These are phyloP conservation scores for Arthroderma sp. DNA, from an alignment of 2,329 filamentous ascomycete genomes.

Conservation along the genomic window DNA sequence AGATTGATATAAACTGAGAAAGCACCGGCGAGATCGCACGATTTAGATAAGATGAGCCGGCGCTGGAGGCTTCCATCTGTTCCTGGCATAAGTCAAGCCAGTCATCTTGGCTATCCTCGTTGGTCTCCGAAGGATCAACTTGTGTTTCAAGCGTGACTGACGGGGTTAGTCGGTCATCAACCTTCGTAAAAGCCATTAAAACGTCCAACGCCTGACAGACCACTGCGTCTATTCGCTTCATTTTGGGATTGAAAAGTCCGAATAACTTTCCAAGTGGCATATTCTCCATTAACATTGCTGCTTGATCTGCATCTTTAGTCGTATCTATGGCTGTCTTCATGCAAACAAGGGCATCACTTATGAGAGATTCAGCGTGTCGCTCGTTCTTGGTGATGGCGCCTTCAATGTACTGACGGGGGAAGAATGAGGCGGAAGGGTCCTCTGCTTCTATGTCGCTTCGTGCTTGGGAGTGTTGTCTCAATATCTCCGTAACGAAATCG, in stretches of 20 bases:
- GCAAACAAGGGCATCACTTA: conserved; percentile 42
- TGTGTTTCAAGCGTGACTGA: conserved; percentile 15
- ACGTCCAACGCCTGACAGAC: conserved; percentile 42
- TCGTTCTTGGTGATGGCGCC: conserved; percentile 46
- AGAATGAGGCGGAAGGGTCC: conserved; percentile 26
- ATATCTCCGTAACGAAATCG: conserved; percentile 41
- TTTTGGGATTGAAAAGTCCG: conserved; percentile 41
- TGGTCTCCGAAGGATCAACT: conserved; percentile 24
- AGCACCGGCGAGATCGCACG: conserved; percentile 39
- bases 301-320: conserved; percentile 30
- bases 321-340: conserved; percentile 39
- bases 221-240: conserved; percentile 33
- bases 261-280: conserved; percentile 38
- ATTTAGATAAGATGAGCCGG: conserved; percentile 27
- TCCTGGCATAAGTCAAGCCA: conserved; percentile 43
- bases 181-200: conserved; percentile 31
- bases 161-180: conserved; percentile 18
- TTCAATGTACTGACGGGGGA: conserved; percentile 39
- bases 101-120: conserved; percentile 53
- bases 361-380: conserved; percentile 42
- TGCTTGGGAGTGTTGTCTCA: conserved; percentile 45
- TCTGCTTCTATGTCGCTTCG: conserved; percentile 48
- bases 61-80: conserved; percentile 18
- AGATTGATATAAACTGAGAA: conserved; percentile 46
- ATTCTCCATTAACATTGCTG: conserved; percentile 34